These are phyloP conservation scores for Dipteronia sinensis DNA, from an alignment of 345 rosid species.

Conservation along the genomic window DNA sequence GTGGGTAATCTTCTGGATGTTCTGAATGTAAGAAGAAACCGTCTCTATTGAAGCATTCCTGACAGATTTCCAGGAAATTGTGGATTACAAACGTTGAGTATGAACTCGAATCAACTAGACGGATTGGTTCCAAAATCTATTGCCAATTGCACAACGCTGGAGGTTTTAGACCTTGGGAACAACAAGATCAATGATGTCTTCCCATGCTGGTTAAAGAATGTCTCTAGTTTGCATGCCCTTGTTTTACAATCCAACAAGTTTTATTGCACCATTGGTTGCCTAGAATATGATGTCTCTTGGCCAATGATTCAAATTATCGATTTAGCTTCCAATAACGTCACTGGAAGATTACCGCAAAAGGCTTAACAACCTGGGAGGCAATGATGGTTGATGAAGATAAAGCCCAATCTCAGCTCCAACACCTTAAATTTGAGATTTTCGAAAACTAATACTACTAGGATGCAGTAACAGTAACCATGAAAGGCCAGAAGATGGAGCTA, in stretches of 20 bases:
- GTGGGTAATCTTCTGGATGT: not conserved
- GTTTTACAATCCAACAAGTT: too few relatives aligned
- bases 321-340: slow-evolving; percentile 36
- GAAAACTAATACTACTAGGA: slow-evolving; percentile 29
- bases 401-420: slow-evolving; percentile 4
- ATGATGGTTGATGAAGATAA: slow-evolving; percentile 29
- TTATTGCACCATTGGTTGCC: too few relatives aligned
- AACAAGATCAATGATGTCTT: too few relatives aligned
- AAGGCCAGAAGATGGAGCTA: slow-evolving; percentile 38
- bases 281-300: too few relatives aligned
- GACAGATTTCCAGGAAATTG: too few relatives aligned
- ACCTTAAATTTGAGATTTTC: slow-evolving; percentile 4
- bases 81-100: not conserved
- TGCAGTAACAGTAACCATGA: slow-evolving; percentile 36
- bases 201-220: too few relatives aligned
- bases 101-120: slow-evolving; percentile 16
- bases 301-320: slow-evolving; percentile 24
- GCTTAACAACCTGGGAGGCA: slow-evolving; percentile 34
- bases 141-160: too few relatives aligned
- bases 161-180: too few relatives aligned
- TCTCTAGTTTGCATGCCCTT: too few relatives aligned
- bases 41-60: too few relatives aligned
- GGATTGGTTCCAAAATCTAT: too few relatives aligned
- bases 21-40: too few relatives aligned
- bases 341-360: slow-evolving; percentile 21